phyloP scores from a whole-genome alignment of 345 rosid species.

The Salix koriyanagi region DNA sequence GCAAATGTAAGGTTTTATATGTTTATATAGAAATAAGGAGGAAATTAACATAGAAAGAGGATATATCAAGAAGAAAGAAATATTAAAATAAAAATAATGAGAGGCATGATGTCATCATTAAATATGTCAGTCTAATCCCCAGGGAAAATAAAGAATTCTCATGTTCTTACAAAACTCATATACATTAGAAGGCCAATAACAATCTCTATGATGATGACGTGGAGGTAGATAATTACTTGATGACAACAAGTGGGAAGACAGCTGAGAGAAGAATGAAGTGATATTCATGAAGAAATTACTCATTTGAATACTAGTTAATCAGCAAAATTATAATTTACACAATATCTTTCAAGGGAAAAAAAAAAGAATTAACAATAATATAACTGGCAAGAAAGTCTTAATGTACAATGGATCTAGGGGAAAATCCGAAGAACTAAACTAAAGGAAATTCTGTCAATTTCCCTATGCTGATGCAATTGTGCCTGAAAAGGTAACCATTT shows the following conservation, averaged over 20 bases:
- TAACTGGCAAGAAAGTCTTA: neutral
- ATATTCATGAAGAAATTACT: neutral
- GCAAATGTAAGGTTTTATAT: constrained; percentile 23
- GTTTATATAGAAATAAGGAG: constrained; percentile 1
- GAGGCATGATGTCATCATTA: constrained; percentile 3
- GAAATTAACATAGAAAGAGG: constrained; percentile 10
- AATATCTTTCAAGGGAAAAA: neutral
- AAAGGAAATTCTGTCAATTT: neutral
- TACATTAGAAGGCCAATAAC: neutral
- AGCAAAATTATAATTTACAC: neutral
- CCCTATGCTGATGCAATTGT: neutral
- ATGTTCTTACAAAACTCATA: neutral
- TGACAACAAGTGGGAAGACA: constrained; percentile 6
- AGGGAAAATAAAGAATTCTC: constrained; percentile 7
- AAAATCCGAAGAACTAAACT: neutral
- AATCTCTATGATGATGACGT: constrained; percentile 15
- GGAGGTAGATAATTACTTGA: constrained; percentile 6
- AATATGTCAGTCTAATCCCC: neutral
- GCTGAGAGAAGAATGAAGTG: constrained; percentile 3
- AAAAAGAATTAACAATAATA: neutral
- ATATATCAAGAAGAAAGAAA: neutral
- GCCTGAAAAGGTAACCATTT: neutral
- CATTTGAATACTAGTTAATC: neutral
- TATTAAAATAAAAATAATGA: constrained; percentile 1
- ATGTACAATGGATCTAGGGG: neutral